These are phyloP conservation scores for Aspergillus sp. DNA, from an alignment of 2,329 filamentous ascomycete species.

Conservation along the genomic window DNA sequence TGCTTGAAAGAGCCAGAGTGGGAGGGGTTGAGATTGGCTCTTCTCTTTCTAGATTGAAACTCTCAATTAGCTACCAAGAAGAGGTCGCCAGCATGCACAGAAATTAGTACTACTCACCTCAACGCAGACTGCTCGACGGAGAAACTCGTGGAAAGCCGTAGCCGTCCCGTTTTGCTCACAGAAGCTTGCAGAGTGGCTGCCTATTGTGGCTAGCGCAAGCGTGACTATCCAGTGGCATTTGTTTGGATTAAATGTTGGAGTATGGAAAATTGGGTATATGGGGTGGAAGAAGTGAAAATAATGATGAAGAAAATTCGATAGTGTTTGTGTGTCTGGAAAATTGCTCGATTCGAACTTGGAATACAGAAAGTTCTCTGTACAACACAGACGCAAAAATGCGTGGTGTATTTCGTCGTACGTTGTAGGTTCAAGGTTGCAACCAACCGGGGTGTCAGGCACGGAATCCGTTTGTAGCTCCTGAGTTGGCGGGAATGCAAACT, in stretches of 20 bases:
- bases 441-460: constrained; percentile 16
- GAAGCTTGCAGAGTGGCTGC: constrained; percentile 36
- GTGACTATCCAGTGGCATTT: constrained; percentile 41
- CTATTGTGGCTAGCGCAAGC: constrained; percentile 42
- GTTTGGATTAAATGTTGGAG: constrained; percentile 37
- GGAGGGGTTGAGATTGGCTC: constrained; percentile 6
- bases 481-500: constrained; percentile 26
- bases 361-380: constrained; percentile 30
- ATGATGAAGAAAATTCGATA: constrained; percentile 33
- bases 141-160: constrained; percentile 42
- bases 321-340: constrained; percentile 28
- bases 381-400: constrained; percentile 34
- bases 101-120: constrained; percentile 26
- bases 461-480: constrained; percentile 19
- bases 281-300: constrained; percentile 43
- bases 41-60: constrained; percentile 28
- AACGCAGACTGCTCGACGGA: constrained; percentile 38
- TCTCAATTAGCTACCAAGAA: constrained; percentile 1
- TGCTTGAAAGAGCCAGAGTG: constrained; percentile 32
- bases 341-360: constrained; percentile 29
- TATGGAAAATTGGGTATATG: constrained; percentile 43
- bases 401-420: constrained; percentile 31
- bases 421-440: constrained; percentile 21
- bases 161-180: constrained; percentile 29
- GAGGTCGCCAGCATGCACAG: too few species aligned